Base-by-base conservation (phyloP, 495 filamentous ascomycete genomes). In the Penicillium riverlandense region DNA sequence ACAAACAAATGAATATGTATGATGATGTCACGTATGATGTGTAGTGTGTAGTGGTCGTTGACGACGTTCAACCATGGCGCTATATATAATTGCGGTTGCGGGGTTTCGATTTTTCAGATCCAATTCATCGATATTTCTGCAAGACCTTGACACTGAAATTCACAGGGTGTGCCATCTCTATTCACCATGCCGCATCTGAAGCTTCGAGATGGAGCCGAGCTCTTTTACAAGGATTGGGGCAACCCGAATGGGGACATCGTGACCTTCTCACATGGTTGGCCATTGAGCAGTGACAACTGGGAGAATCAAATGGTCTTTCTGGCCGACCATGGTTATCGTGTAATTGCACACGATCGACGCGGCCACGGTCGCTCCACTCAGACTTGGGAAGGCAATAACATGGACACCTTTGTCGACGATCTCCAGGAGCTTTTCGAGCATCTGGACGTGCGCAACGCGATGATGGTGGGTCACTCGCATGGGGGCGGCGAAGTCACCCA, bases 181-280 rank as follows among this genome's bases (percentile, higher is more conserved):
- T 16, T 1, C 15, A 49, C 6, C 7, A 59, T 62, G 56, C 59
- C 59, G 1, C 44, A 55, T 28, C 35, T 62, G n/a, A 57, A 51
- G 31, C 55, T 62, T 40, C 45, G 45, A 47, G 65, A 71, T 43
- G 57, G 59, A 38, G 58, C 56, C 28, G 41, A 59, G 48, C 52
- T 71, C 32, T 67, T 51, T 49, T 71, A 68, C 49, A 68, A 71
- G 39, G 62, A 68, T 39, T 68, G 66, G 66, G 61, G 65, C 46
- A 58, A 62, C 45, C 44, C 54, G 7, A 36, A 48, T 8, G 63
- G 61, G 12, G 28, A 35, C 0, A 47, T 56, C 4, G 50, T 69
- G 12, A 55, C 56, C 34, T 69, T 71, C 46, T 63, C 56, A 0
- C 67, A 67, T 45, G 67, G 66, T 35, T 69, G 67, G 64, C 67